Evolutionary conservation across 768 basidiomycete genomes (phyloP), one percentile per base, ranked within the genome.

Genomic region (Polyporus arcularius): DNA sequence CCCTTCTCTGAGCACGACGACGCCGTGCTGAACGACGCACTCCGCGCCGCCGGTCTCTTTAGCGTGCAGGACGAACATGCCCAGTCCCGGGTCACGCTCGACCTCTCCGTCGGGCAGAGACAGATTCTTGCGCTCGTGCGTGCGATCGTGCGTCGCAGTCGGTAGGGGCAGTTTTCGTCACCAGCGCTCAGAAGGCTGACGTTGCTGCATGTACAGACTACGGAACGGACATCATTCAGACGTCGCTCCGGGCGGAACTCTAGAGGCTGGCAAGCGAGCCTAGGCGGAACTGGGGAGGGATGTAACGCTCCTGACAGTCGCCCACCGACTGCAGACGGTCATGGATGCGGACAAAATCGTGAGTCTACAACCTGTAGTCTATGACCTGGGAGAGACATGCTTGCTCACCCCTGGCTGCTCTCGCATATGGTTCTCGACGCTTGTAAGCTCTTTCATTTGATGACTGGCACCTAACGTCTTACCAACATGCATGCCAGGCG

Each of bases 321-420:
- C 85, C 2, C 84, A 85, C 69, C 76, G 85, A 14, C 66, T 82
- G 12, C 75, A 77, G 56, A 85, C 81, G 3, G 80, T 86, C 59
- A 83, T 83, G 74, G 84, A 84, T 51, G 80, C 82, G 4, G 84
- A 86, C 67, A 80, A 82, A 63, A 81, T 85, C 51, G 75, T 85
- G 60, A 49, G 66, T 63, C 21, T 2, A 26, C 21, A 26, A 26
- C n/a, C n/a, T n/a, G n/a, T n/a, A n/a, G n/a, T n/a, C n/a, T n/a
- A n/a, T n/a, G n/a, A n/a, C n/a, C n/a, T n/a, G n/a, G n/a, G n/a
- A 26, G 21, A 26, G 21, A 26, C 21, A 2, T 26, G 21, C 21
- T 26, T 26, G 21, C 21, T 26, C 21, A 26, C 21, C 2, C 21
- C 21, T 2, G 21, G 21, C 2, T 26, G 21, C 21, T 26, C 21